Evolutionary conservation across 805 yeast species (phyloP), one percentile per base, ranked within the genome.

Genomic region (Metschnikowia hibisci): DNA sequence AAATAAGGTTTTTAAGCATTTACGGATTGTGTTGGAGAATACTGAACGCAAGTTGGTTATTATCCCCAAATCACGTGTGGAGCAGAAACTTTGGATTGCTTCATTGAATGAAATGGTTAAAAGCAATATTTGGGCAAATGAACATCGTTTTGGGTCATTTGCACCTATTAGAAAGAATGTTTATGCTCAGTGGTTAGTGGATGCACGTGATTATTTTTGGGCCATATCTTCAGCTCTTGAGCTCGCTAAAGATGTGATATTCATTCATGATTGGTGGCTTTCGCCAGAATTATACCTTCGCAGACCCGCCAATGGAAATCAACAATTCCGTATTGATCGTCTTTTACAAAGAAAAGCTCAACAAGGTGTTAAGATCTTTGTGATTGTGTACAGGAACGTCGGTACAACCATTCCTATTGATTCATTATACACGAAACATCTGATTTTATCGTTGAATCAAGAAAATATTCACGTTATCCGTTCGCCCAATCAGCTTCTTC

Each of bases 251-350:
- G 98, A 93, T 69, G 91, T 85, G 1, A 84, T 93, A 27, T 93
- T 82, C 60, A 88, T 93, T 39, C 97, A 93, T 58, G 99, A 91
- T 57, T 93, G 99, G 99, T 93, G 99, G 99, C 71, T 93, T 20
- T 78, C 91, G 4, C 99, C 99, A 0, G 99, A 93, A 62, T 61
- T 93, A 3, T 95, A 93, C 56, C 69, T 93, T 66, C 77, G 99
- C 50, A 73, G 99, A 39, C 99, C 99, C 0, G 91, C 96, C 0
- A 84, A 87, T 62, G 96, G 96, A 7, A 91, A 91, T 55, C 98
- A 93, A 62, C 84, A 87, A 50, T 93, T 88, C 82, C 77, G 99
- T 59, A 67, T 93, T 33, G 99, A 93, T 63, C 75, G 99, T 56
- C 63, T 93, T 2, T 70, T 93, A 51, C 87, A 87, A 60, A 73